Base-by-base conservation (phyloP, 805 yeast genomes). In the Blastobotrys peoriensis region DNA sequence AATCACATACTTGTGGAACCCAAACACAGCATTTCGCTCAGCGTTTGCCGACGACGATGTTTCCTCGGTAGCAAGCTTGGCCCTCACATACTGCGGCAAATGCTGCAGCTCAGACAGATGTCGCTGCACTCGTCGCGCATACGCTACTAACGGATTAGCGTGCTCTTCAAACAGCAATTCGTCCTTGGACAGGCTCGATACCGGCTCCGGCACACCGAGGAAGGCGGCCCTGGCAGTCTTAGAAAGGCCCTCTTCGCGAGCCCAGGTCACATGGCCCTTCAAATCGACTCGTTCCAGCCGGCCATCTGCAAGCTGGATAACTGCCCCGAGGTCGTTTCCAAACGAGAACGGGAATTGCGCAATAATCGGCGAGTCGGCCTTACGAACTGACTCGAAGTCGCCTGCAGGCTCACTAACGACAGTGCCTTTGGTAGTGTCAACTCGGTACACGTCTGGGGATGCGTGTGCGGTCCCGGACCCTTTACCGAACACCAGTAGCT, bases 1-100 rank as follows among this genome's bases (percentile, higher is more conserved):
- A 8, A 64, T 55, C 1, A 64, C 47, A 16, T 55, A 44, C 53
- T 66, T 63, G 35, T 59, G 53, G 48, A 63, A 62, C 2, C 66
- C 67, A 43, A 66, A 66, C 21, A 54, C 41, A 13, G 52, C 55
- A 6, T 49, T 54, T 16, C 50, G 51, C 20, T 38, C 25, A 3
- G 21, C 40, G 5, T 44, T 25, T 15, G n/a, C 33, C 13, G 39
- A 19, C 5, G 38, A 21, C 17, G 47, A 27, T n/a, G n/a, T n/a
- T n/a, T n/a, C n/a, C 3, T 27, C 38, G 10, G 41, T 30, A 3
- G 20, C 3, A 3, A 36, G 33, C 27, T 43, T 43, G 10, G 45
- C 10, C 3, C 23, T 5, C 23, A 47, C n/a, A 27, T 37, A 38
- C 13, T 27, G 19, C 19, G 38, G 28, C 9, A 48, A 35, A 30